Conservation (phyloP, 768 basidiomycete genomes). For the Boletus barrowsii region DNA sequence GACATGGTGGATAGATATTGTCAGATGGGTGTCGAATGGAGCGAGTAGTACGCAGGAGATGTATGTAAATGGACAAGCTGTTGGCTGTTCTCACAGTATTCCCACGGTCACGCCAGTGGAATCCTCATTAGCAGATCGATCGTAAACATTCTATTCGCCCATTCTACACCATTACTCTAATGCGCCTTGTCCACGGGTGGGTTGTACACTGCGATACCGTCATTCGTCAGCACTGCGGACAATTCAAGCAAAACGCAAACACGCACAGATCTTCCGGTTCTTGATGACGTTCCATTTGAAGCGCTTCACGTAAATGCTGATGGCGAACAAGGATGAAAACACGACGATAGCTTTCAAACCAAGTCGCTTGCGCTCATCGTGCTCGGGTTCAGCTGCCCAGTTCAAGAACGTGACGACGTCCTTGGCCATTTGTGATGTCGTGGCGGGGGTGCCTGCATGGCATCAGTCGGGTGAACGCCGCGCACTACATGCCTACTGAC, state of each 20-base stretch:
- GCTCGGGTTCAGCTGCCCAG: slow-evolving; percentile 98
- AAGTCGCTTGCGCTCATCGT: slow-evolving; percentile 95
- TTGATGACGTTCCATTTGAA: slow-evolving; percentile 94
- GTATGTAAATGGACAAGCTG: slow-evolving; percentile 9
- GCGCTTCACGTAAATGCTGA: slow-evolving; percentile 88
- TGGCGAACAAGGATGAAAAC: slow-evolving; percentile 76
- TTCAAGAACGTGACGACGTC: slow-evolving; percentile 93
- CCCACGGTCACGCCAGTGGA: slow-evolving; percentile 15
- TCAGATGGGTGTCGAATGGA: not conserved
- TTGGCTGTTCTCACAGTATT: slow-evolving; percentile 3
- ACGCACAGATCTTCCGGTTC: slow-evolving; percentile 88
- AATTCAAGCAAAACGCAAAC: not conserved
- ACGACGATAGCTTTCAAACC: slow-evolving; percentile 95
- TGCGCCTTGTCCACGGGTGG: slow-evolving; percentile 35
- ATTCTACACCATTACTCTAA: slow-evolving; percentile 22
- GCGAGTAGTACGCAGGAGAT: not conserved
- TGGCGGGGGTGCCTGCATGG: slow-evolving; percentile 82
- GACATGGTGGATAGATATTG: slow-evolving; percentile 46
- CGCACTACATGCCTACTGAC: slow-evolving; percentile 37
- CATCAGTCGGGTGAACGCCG: slow-evolving; percentile 3
- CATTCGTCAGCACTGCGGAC: slow-evolving; percentile 2
- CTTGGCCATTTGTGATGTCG: slow-evolving; percentile 98
- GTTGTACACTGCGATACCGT: slow-evolving; percentile 34
- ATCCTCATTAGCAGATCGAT: slow-evolving; percentile 24
- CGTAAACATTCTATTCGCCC: slow-evolving; percentile 13